These are phyloP conservation scores for Naematelia aurantialba DNA, from an alignment of 768 basidiomycete species.

Conservation along the genomic window DNA sequence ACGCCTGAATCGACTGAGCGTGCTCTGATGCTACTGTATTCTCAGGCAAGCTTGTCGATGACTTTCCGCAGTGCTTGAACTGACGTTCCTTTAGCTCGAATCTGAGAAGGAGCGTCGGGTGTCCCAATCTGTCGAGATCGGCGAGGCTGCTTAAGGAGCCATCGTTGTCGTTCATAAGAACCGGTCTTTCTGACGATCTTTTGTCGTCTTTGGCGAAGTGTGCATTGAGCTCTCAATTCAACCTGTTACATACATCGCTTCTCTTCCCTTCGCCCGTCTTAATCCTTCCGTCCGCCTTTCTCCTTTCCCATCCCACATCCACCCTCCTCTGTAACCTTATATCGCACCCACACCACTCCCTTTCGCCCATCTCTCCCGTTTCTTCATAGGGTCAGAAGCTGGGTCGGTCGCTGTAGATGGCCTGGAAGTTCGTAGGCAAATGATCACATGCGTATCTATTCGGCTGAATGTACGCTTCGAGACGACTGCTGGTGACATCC, in stretches of 20 bases:
- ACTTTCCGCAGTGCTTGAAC: background rate
- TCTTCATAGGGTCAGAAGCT: background rate
- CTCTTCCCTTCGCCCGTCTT: constrained; percentile 21
- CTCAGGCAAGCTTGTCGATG: constrained; percentile 61
- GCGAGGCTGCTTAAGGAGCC: background rate
- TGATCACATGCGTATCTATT: background rate
- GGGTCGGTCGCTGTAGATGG: background rate
- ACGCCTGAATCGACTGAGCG: constrained; percentile 96
- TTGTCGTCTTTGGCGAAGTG: no score
- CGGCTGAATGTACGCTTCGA: background rate
- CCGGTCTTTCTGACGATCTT: background rate
- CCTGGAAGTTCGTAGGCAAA: background rate
- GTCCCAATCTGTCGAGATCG: constrained; percentile 8
- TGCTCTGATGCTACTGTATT: constrained; percentile 93
- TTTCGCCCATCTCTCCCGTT: background rate
- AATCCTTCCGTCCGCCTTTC: constrained; percentile 27
- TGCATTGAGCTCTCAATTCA: no score
- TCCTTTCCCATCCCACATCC: background rate
- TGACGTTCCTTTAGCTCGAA: constrained; percentile 29
- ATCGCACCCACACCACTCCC: background rate
- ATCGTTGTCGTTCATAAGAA: background rate
- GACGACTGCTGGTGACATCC: background rate
- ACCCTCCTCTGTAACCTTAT: background rate
- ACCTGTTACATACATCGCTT: background rate
- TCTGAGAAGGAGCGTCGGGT: constrained; percentile 75